Evolutionary conservation across 2,329 filamentous ascomycete genomes (phyloP).

Genomic region (Ploettnerulaceae sp.): DNA sequence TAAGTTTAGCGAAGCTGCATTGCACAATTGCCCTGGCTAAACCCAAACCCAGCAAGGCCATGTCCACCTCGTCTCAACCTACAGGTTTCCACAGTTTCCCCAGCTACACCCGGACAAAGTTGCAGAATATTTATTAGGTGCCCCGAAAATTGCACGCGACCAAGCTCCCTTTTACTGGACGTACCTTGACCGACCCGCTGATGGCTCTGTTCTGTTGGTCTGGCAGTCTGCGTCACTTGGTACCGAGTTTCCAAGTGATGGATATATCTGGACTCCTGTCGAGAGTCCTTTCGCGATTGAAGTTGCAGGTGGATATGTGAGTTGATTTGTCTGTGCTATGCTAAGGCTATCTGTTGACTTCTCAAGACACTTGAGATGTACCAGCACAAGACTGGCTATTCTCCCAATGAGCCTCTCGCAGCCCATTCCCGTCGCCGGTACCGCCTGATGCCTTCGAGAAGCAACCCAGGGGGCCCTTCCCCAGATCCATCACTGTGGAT

Average conservation of each 20-base stretch:
- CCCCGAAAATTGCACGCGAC: conserved; percentile 80
- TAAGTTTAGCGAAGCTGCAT: conserved; percentile 30
- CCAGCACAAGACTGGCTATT: conserved; percentile 75
- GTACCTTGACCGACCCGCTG: conserved; percentile 75
- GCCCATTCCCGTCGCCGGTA: conserved; percentile 80
- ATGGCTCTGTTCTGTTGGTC: conserved; percentile 77
- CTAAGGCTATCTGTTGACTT: conserved; percentile 15
- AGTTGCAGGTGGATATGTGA: conserved; percentile 60
- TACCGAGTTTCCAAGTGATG: conserved; percentile 80
- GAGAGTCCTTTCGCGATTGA: conserved; percentile 76
- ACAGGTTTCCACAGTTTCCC: conserved; percentile 70
- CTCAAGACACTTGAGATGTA: conserved; percentile 80
- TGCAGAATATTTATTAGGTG: conserved; percentile 76
- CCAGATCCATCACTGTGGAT: conserved; percentile 84
- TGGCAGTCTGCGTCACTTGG: conserved; percentile 80
- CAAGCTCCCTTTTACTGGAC: conserved; percentile 88
- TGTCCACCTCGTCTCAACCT: conserved; percentile 82
- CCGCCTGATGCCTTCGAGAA: conserved; percentile 70
- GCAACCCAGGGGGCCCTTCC: conserved; percentile 62
- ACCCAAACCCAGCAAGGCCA: conserved; percentile 43
- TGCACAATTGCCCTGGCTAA: background rate
- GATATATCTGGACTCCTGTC: conserved; percentile 81
- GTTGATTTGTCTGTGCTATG: conserved; percentile 24
- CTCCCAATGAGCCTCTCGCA: conserved; percentile 68
- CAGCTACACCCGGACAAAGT: conserved; percentile 71